Conservation (phyloP, 495 filamentous ascomycete genomes). For the Aspergillus carlsbadensis region DNA sequence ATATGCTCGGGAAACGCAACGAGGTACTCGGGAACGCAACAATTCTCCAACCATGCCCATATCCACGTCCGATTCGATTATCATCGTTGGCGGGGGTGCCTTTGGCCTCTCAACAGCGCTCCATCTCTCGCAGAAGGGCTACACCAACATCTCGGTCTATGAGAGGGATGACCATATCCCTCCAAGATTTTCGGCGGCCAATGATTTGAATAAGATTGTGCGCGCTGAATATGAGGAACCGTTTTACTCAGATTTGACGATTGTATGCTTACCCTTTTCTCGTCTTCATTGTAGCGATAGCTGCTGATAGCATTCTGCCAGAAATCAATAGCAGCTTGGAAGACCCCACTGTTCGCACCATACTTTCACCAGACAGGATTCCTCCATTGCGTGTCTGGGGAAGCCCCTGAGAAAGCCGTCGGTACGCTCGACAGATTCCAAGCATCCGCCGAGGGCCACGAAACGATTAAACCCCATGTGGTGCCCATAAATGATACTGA, state of each 20-base stretch:
- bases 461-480: slow-evolving; percentile 35
- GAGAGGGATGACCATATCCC: slow-evolving; percentile 44
- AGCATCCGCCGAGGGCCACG: slow-evolving; percentile 37
- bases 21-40: background rate
- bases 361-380: slow-evolving; percentile 57
- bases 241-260: slow-evolving; percentile 51
- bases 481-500: slow-evolving; percentile 28
- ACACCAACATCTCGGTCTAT: slow-evolving; percentile 43
- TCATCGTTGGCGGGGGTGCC: slow-evolving; percentile 46
- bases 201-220: slow-evolving; percentile 57
- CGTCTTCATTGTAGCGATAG: no score
- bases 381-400: slow-evolving; percentile 47
- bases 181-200: slow-evolving; percentile 42
- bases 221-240: slow-evolving; percentile 56
- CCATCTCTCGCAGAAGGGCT: slow-evolving; percentile 43
- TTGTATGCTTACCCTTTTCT: slow-evolving; percentile 30
- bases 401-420: slow-evolving; percentile 46
- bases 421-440: slow-evolving; percentile 46
- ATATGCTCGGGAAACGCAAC: no score
- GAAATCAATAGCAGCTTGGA: slow-evolving; percentile 52
- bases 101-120: slow-evolving; percentile 52
- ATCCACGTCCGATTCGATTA: slow-evolving; percentile 24
- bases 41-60: background rate
- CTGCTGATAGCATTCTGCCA: slow-evolving; percentile 9
- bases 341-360: slow-evolving; percentile 49